A percentile compares a stretch with the other conserved stretches of the same genome.
Conservation (phyloP, 495 filamentous ascomycete species). For the Pyronema domesticum region DNA sequence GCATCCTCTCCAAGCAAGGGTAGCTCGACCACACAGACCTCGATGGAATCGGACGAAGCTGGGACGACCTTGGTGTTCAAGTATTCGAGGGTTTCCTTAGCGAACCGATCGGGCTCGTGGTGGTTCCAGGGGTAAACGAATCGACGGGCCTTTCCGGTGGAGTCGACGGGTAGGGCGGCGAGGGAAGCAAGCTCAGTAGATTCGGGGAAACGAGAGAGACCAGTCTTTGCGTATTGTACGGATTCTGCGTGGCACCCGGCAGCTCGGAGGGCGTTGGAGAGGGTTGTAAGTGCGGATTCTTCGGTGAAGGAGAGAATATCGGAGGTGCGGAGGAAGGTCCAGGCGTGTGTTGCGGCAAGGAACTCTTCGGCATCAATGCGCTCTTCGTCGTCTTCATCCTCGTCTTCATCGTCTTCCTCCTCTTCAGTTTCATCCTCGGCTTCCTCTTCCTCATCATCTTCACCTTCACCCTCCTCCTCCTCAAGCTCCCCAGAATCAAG, state of each 20-base stretch:
- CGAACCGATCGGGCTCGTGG: constrained; percentile 71
- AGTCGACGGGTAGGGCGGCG: background rate
- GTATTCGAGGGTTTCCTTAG: constrained; percentile 42
- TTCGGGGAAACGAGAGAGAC: background rate
- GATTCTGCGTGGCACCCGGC: background rate
- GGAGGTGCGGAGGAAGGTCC: background rate
- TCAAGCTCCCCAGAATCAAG: constrained; percentile 15
- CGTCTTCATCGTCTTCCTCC: background rate
- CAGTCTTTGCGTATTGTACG: background rate
- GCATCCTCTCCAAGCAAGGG: constrained; percentile 39
- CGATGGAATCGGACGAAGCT: constrained; percentile 46
- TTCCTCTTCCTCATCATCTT: constrained; percentile 3
- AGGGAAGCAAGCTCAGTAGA: background rate
- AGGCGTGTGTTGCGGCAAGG: background rate
- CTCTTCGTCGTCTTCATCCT: constrained; percentile 8
- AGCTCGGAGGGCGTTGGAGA: background rate
- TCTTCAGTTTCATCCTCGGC: constrained; percentile 8
- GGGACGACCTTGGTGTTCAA: constrained; percentile 47
- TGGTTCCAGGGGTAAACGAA: constrained; percentile 79
- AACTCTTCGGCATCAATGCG: background rate
- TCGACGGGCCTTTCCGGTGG: background rate
- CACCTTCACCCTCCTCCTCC: constrained; percentile 1
- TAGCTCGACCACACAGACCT: constrained; percentile 52
- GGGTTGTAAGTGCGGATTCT: background rate
- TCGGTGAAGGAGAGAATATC: background rate